A percentile compares a stretch with the other conserved stretches of the same genome.
These are phyloP conservation scores for Priceomyces haplophilus DNA, from an alignment of 805 yeast species.

Conservation along the genomic window DNA sequence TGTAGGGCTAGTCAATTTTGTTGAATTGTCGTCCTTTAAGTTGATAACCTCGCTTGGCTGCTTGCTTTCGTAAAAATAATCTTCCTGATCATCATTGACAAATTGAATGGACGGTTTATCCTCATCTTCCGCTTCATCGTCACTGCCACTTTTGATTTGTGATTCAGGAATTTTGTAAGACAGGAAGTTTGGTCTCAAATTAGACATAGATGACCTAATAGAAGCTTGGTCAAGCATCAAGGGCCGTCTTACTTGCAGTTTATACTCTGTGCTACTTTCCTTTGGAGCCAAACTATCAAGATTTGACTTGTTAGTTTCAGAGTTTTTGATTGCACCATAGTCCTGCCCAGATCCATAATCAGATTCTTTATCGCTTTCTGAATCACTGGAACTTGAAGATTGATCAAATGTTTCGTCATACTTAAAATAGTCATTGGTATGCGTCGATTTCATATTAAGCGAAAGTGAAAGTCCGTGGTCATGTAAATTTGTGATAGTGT, in stretches of 20 bases:
- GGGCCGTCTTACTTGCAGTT: not conserved
- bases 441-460: constrained; percentile 66
- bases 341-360: not conserved
- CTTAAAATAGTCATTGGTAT: constrained; percentile 27
- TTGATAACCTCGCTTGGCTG: not conserved
- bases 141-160: constrained; percentile 57
- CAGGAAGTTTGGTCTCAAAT: constrained; percentile 59
- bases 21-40: not conserved
- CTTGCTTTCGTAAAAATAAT: not conserved
- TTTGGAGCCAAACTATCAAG: too few relatives aligned
- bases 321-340: not conserved
- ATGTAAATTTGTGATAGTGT: constrained; percentile 63
- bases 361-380: constrained; percentile 4
- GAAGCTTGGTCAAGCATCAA: constrained; percentile 27
- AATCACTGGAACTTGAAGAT: constrained; percentile 13
- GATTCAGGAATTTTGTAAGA: constrained; percentile 72
- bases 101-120: constrained; percentile 59
- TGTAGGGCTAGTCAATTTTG: constrained; percentile 10
- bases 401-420: constrained; percentile 21
- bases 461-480: constrained; percentile 67
- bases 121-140: constrained; percentile 57
- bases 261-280: too few relatives aligned
- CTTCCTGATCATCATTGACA: constrained; percentile 40
- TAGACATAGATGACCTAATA: constrained; percentile 31
- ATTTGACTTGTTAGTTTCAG: too few relatives aligned